These are phyloP conservation scores for Arabis hirsuta DNA, from an alignment of 345 rosid species.

Conservation along the genomic window DNA sequence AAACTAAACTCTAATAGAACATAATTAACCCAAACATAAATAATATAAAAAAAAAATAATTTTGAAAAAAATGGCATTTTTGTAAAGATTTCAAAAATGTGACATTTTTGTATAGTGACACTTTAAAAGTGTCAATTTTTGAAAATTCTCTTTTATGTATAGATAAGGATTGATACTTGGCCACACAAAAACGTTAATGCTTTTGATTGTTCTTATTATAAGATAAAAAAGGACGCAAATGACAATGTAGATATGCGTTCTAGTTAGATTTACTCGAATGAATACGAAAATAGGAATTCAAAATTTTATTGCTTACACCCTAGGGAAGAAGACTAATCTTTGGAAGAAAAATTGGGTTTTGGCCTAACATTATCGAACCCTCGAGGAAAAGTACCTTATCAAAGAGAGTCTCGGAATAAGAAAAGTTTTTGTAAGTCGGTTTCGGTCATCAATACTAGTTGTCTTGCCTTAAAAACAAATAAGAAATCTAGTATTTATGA, in stretches of 20 bases:
- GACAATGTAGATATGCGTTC: neutral
- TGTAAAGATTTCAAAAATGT: too few species aligned
- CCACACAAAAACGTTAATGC: neutral
- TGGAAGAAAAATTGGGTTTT: too few species aligned
- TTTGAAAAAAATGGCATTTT: too few species aligned
- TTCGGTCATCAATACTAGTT: neutral
- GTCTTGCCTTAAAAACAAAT: too few species aligned
- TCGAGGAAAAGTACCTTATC: neutral
- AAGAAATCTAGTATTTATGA: neutral
- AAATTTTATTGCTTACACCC: neutral
- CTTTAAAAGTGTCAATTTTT: too few species aligned
- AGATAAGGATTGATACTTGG: constrained; percentile 1
- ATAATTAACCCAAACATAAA: too few species aligned
- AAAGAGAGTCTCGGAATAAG: neutral
- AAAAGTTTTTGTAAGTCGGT: neutral
- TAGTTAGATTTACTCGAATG: neutral
- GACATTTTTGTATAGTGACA: too few species aligned
- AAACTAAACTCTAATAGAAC: too few species aligned
- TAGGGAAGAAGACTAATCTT: too few species aligned
- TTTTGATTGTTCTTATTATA: neutral
- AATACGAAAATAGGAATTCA: neutral
- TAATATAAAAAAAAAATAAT: too few species aligned
- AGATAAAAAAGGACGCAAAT: neutral
- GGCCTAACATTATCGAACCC: too few species aligned
- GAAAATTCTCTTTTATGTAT: too few species aligned